Conservation (phyloP, 2,329 filamentous ascomycete species). For the Fusarium solani-melongenae region DNA sequence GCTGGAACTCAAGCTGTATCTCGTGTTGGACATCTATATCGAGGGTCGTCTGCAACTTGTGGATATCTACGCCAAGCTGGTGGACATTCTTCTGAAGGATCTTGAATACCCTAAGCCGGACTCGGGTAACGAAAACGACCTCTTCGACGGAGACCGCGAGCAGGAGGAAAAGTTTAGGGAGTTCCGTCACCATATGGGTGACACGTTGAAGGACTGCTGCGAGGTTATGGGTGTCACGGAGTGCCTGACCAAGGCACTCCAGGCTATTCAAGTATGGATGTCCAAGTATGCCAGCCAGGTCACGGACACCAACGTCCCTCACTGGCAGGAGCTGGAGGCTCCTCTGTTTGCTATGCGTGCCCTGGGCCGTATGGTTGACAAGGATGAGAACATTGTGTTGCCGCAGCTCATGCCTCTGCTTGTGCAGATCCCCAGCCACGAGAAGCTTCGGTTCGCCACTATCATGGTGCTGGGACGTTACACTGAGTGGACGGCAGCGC, state of each 20-base stretch:
- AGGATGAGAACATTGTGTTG: slow-evolving; percentile 86
- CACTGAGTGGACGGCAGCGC: slow-evolving; percentile 96
- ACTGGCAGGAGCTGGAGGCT: slow-evolving; percentile 97
- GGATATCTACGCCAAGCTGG: slow-evolving; percentile 87
- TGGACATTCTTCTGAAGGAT: slow-evolving; percentile 92
- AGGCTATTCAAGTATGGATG: slow-evolving; percentile 89
- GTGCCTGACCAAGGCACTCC: slow-evolving; percentile 88
- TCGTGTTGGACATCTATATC: slow-evolving; percentile 90
- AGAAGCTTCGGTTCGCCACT: slow-evolving; percentile 97
- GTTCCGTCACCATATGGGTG: slow-evolving; percentile 96
- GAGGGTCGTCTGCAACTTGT: slow-evolving; percentile 80
- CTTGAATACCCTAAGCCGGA: slow-evolving; percentile 87
- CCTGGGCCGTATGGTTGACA: slow-evolving; percentile 95
- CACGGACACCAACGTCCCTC: slow-evolving; percentile 79
- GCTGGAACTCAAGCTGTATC: slow-evolving; percentile 98
- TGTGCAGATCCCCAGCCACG: slow-evolving; percentile 92
- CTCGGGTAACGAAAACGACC: slow-evolving; percentile 77
- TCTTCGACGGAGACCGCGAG: slow-evolving; percentile 96
- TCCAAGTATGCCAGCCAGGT: slow-evolving; percentile 82
- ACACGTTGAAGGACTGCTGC: slow-evolving; percentile 96
- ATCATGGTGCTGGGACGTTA: slow-evolving; percentile 98
- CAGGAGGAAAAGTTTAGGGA: slow-evolving; percentile 97
- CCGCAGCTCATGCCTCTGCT: slow-evolving; percentile 93
- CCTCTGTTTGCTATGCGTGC: slow-evolving; percentile 95
- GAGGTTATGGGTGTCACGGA: slow-evolving; percentile 95